Conservation (phyloP, 2,329 filamentous ascomycete genomes). For the Helotiales sp. region DNA sequence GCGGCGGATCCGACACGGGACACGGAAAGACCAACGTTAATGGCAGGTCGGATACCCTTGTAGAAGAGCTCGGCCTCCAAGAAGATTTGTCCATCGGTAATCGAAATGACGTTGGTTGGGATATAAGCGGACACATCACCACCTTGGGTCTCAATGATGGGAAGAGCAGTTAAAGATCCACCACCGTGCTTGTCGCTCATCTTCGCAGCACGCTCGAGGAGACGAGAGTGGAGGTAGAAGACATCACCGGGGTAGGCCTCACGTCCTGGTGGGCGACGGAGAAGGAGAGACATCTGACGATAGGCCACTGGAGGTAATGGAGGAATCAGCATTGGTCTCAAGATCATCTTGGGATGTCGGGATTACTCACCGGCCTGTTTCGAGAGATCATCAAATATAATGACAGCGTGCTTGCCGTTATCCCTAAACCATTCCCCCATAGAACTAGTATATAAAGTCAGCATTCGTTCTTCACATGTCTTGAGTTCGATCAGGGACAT, state of each 20-base stretch:
- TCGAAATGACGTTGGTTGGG: conserved; percentile 99
- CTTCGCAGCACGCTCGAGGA: conserved; percentile 99
- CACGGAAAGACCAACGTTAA: conserved; percentile 99
- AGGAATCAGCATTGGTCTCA: background rate
- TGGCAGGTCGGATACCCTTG: conserved; percentile 99
- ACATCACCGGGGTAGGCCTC: conserved; percentile 99
- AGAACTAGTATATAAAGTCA: too few relatives aligned
- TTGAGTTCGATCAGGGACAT: too few relatives aligned
- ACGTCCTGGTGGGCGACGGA: conserved; percentile 97
- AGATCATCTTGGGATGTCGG: background rate
- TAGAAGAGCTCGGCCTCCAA: conserved; percentile 99
- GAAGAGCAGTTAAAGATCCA: conserved; percentile 96
- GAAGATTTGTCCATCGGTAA: conserved; percentile 99
- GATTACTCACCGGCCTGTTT: conserved; percentile 75
- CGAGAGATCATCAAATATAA: conserved; percentile 93
- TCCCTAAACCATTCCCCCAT: conserved; percentile 61
- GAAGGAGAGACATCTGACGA: conserved; percentile 98
- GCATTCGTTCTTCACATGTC: too few relatives aligned
- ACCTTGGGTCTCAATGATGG: conserved; percentile 99
- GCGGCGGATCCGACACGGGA: conserved; percentile 99
- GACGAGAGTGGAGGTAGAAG: conserved; percentile 99
- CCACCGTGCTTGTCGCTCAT: conserved; percentile 94
- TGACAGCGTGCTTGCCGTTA: conserved; percentile 83
- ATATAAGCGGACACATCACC: conserved; percentile 99
- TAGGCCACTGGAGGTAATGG: conserved; percentile 80